A percentile compares a stretch with the other conserved stretches of the same genome.
phyloP scores from a whole-genome alignment of 164 flowering plant genomes.

The Annona cherimola region DNA sequence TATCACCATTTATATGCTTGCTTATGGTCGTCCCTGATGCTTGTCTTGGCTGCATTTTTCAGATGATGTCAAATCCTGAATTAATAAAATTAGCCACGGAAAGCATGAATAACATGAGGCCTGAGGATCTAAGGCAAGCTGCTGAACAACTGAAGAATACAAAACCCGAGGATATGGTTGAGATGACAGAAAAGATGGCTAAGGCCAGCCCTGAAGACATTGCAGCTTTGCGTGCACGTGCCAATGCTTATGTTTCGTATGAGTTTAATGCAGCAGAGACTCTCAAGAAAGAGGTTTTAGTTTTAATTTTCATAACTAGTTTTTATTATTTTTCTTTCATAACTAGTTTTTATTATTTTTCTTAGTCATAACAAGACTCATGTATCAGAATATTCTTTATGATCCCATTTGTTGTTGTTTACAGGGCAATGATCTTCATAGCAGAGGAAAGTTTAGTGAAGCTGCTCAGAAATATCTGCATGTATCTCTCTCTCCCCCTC shows the following conservation, averaged over 20 bases:
- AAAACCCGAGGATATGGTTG: slow-evolving; percentile 86
- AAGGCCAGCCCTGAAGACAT: slow-evolving; percentile 83
- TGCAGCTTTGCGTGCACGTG: slow-evolving; percentile 68
- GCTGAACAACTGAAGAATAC: slow-evolving; percentile 85
- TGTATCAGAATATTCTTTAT: no score
- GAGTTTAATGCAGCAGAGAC: slow-evolving; percentile 68
- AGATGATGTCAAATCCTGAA: slow-evolving; percentile 99
- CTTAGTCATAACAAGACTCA: no score
- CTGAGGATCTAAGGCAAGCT: slow-evolving; percentile 75
- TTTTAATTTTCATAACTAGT: not conserved
- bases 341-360: not conserved
- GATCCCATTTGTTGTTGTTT: slow-evolving; percentile 3
- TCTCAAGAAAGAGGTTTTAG: slow-evolving; percentile 75
- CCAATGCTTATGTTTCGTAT: slow-evolving; percentile 61
- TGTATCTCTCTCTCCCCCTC: slow-evolving; percentile 27
- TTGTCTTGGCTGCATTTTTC: slow-evolving; percentile 5
- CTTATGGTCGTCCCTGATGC: not conserved
- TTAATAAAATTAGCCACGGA: slow-evolving; percentile 85
- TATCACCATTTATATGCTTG: not conserved
- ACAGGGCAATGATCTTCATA: slow-evolving; percentile 92
- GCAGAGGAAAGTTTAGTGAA: slow-evolving; percentile 58
- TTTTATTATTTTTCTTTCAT: not conserved
- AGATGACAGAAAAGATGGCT: slow-evolving; percentile 84
- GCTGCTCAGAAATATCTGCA: slow-evolving; percentile 73
- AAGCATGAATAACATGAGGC: slow-evolving; percentile 81